Conservation (phyloP, 768 basidiomycete genomes). For the Boletus coccyginus region DNA sequence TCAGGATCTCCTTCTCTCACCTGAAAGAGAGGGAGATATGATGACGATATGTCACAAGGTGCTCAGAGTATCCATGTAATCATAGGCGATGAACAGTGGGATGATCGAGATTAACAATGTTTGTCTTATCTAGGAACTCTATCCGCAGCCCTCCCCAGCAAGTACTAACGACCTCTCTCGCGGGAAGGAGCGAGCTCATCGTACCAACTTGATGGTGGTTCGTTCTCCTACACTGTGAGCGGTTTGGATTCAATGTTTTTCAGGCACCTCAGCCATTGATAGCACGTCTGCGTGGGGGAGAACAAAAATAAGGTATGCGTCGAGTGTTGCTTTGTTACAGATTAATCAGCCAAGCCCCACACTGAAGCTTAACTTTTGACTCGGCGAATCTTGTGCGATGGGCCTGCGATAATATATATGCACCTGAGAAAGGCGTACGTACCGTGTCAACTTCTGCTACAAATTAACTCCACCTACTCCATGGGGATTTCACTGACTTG, state of each 20-base stretch:
- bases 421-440: slow-evolving; percentile 1
- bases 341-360: background rate
- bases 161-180: background rate
- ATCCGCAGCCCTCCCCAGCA: background rate
- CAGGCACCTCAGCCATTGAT: background rate
- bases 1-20: background rate
- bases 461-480: background rate
- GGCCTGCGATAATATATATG: background rate
- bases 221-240: background rate
- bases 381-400: background rate
- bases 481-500: background rate
- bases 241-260: background rate
- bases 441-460: background rate
- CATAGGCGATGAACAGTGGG: slow-evolving; percentile 8
- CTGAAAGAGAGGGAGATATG: background rate
- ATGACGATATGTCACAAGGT: slow-evolving; percentile 8
- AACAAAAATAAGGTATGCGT: slow-evolving; percentile 1
- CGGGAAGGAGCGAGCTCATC: background rate
- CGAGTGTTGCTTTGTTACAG: background rate
- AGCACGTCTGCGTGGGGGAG: background rate
- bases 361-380: slow-evolving; percentile 2
- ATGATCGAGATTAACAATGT: slow-evolving; percentile 2
- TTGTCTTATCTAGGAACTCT: background rate
- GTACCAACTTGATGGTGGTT: background rate
- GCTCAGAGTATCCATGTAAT: slow-evolving; percentile 9